These are phyloP conservation scores for Mortierella sp. DNA, from an alignment of 371 early-diverging fungal species.

Conservation along the genomic window DNA sequence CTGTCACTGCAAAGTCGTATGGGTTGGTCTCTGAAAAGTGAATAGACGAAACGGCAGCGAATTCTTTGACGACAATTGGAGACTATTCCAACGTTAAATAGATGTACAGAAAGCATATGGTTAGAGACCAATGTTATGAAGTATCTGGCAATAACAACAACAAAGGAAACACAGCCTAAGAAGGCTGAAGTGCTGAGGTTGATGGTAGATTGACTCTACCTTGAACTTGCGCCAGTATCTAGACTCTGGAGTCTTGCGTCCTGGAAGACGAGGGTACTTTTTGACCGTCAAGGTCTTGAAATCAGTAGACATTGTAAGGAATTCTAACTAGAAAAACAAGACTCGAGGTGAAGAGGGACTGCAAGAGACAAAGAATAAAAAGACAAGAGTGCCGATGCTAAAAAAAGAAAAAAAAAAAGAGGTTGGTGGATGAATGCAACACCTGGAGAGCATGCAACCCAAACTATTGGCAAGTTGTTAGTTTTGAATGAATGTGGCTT, in stretches of 20 bases:
- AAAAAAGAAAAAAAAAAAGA: conserved; percentile 10
- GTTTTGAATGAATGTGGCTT: conserved; percentile 15
- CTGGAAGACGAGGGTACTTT: conserved; percentile 66
- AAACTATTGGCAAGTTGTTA: not conserved
- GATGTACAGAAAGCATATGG: not conserved
- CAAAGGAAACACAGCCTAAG: not conserved
- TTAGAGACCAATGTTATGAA: not conserved
- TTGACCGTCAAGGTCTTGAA: conserved; percentile 72
- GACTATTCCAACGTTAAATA: conserved; percentile 59
- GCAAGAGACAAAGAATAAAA: not conserved
- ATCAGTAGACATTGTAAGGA: conserved; percentile 59
- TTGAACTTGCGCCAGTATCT: conserved; percentile 89
- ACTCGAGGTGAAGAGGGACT: not conserved
- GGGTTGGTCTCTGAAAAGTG: conserved; percentile 89
- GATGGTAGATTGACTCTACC: conserved; percentile 57
- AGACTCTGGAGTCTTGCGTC: conserved; percentile 74
- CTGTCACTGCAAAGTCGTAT: conserved; percentile 90
- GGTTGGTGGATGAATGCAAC: not conserved
- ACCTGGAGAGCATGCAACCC: conserved; percentile 3
- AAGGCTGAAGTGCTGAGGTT: too few species aligned
- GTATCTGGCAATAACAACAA: not conserved
- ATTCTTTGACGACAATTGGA: conserved; percentile 90
- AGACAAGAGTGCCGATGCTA: not conserved
- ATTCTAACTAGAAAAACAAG: not conserved
- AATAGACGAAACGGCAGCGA: conserved; percentile 85